Conservation (phyloP, 2,329 filamentous ascomycete genomes). For the Pseudogymnoascus sp. region DNA sequence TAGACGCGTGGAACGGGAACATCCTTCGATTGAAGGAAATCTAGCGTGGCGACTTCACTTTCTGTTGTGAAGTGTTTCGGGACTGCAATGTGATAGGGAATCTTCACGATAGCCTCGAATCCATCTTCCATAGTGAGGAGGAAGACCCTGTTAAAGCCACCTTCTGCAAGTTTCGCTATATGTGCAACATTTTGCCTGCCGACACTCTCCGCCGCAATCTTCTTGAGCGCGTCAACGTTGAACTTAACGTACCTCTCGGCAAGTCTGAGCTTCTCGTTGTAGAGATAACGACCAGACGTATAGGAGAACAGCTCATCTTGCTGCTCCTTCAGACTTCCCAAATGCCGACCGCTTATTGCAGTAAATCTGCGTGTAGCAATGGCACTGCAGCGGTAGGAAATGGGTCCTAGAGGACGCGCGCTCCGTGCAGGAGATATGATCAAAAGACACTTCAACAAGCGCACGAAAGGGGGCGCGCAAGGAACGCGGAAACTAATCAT, state of each 20-base stretch:
- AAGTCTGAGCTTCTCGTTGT: conserved; percentile 10
- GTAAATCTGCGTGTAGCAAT: neutral
- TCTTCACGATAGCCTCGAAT: conserved; percentile 9
- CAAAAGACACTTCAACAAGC: neutral
- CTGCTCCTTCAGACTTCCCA: neutral
- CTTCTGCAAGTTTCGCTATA: conserved; percentile 21
- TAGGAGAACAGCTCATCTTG: neutral
- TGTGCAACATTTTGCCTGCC: conserved; percentile 4
- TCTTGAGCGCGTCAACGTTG: conserved; percentile 9
- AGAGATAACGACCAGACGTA: neutral
- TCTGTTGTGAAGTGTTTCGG: conserved; percentile 11
- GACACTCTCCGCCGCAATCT: conserved; percentile 10
- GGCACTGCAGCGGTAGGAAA: neutral
- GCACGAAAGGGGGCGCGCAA: neutral
- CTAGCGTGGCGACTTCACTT: conserved; percentile 15
- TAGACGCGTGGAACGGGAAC: conserved; percentile 35
- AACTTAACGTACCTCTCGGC: conserved; percentile 11
- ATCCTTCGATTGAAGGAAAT: conserved; percentile 23
- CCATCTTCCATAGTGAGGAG: conserved; percentile 13
- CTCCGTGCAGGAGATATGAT: no score
- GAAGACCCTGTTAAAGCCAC: conserved; percentile 12
- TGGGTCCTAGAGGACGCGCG: neutral
- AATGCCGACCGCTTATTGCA: neutral
- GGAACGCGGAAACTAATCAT: neutral
- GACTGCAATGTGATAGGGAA: conserved; percentile 12